Conservation (phyloP, 331 rosid species). For the Spiraea crenata region DNA sequence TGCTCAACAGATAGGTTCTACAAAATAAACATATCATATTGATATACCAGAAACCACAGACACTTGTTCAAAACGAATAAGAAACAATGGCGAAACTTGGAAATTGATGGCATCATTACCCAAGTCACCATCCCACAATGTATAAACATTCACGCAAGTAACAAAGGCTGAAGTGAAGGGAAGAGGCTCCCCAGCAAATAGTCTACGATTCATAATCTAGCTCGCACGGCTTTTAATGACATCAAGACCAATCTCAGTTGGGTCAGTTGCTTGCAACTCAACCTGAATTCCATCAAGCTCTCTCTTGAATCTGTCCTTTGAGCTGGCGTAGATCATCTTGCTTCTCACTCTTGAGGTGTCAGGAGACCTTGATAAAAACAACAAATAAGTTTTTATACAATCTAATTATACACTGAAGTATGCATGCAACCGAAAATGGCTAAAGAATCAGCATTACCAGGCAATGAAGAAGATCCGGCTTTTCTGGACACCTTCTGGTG, state of each 20-base stretch:
- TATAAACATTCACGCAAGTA: slow-evolving; percentile 40
- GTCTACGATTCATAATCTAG: slow-evolving; percentile 34
- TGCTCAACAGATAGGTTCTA: slow-evolving; percentile 40
- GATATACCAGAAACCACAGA: slow-evolving; percentile 41
- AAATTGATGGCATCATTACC: slow-evolving; percentile 34
- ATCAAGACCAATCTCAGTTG: slow-evolving; percentile 57
- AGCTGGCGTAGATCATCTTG: slow-evolving; percentile 71
- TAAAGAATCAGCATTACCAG: slow-evolving; percentile 40
- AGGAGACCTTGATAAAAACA: slow-evolving; percentile 52
- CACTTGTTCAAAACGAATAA: slow-evolving; percentile 33
- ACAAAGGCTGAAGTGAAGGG: slow-evolving; percentile 30
- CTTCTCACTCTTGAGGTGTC: slow-evolving; percentile 59
- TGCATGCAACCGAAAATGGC: background rate
- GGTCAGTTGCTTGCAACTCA: slow-evolving; percentile 69
- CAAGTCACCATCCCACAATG: slow-evolving; percentile 44
- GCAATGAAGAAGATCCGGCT: slow-evolving; percentile 83
- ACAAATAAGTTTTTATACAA: slow-evolving; percentile 4
- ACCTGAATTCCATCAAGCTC: slow-evolving; percentile 70
- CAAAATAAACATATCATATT: slow-evolving; percentile 46
- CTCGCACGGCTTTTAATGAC: slow-evolving; percentile 60
- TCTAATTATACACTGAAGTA: background rate
- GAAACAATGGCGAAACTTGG: slow-evolving; percentile 46
- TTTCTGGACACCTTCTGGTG: slow-evolving; percentile 67
- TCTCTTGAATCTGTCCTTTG: slow-evolving; percentile 67
- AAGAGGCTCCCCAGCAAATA: slow-evolving; percentile 22